Base-by-base conservation (phyloP, 2,329 filamentous ascomycete genomes). In the Hypoxylon sp. region DNA sequence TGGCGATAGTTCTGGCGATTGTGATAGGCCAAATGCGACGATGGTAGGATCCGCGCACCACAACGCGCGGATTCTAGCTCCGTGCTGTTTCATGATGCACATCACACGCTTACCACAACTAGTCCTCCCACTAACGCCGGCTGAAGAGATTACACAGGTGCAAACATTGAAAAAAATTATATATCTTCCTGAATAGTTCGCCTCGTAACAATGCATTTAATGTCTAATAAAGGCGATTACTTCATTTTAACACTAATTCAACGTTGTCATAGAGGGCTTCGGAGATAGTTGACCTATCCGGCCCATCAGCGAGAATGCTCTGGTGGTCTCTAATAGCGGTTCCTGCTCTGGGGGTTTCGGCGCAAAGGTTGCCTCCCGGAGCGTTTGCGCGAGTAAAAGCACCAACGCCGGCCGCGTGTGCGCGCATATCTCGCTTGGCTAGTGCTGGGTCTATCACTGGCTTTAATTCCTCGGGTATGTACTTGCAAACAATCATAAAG, bases 381-480 rank as follows among this genome's bases (percentile, higher is more conserved):
- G 39, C 64, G 13, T 51, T 62, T 13, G 37, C 62, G n/a, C 19
- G 57, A 10, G n/a, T 63, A 22, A 60, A 55, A 5, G 59, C 29
- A 33, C 13, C 58, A 17, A 72, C 74, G 31, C 62, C 73, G 24
- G 39, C 57, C 29, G 72, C 75, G 26, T 78, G 75, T 47, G 74
- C 70, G 8, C 52, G 66, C 26, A 64, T 77, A 52, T 69, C 73
- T 37, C 69, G 54, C 19, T 51, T 53, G 31, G 66, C 65, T 1
- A 67, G 60, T 37, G 67, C 69, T 1, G 65, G 60, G 29, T 69
- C 70, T 5, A 42, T 66, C 9, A 60, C 70, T 3, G 69, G 66
- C 1, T 65, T 59, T 48, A 73, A 71, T 62, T 67, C 72, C n/a
- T 61, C 53, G 37, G 70, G 74, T 76, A 26, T 26, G 72, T 63